Conservation (phyloP, 768 basidiomycete genomes). For the Rhizopogon roseolus region DNA sequence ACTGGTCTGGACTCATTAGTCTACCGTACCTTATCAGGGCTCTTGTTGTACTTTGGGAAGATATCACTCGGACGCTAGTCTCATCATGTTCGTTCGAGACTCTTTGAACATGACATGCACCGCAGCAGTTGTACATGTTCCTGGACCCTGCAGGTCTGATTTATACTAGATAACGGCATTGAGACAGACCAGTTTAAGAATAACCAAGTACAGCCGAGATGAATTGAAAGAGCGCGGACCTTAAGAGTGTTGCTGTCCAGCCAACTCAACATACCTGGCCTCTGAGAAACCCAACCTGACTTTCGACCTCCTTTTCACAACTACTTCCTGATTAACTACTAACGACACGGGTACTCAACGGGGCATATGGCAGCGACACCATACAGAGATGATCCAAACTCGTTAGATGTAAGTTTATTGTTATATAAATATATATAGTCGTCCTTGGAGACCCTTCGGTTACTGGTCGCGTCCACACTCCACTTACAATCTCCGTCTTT, state of each 20-base stretch:
- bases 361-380: conserved; percentile 14
- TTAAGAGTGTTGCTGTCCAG: too few species aligned
- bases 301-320: too few species aligned
- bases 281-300: too few species aligned
- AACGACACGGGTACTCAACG: conserved; percentile 16
- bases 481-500: not conserved
- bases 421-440: conserved; percentile 2
- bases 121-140: not conserved
- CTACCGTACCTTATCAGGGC: not conserved
- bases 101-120: too few species aligned
- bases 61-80: not conserved
- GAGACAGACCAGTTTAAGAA: too few species aligned
- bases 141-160: too few species aligned
- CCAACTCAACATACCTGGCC: too few species aligned
- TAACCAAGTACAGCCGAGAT: too few species aligned
- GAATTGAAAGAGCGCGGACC: too few species aligned
- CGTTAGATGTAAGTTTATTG: conserved; percentile 4
- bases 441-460: not conserved
- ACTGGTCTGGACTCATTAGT: not conserved
- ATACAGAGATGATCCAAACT: conserved; percentile 16
- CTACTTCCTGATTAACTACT: too few species aligned
- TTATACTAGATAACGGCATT: too few species aligned
- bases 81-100: too few species aligned
- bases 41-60: not conserved
- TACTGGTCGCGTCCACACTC: not conserved